Evolutionary conservation across 2,329 filamentous ascomycete species (phyloP).

Genomic region (Harringtonia lauricola): DNA sequence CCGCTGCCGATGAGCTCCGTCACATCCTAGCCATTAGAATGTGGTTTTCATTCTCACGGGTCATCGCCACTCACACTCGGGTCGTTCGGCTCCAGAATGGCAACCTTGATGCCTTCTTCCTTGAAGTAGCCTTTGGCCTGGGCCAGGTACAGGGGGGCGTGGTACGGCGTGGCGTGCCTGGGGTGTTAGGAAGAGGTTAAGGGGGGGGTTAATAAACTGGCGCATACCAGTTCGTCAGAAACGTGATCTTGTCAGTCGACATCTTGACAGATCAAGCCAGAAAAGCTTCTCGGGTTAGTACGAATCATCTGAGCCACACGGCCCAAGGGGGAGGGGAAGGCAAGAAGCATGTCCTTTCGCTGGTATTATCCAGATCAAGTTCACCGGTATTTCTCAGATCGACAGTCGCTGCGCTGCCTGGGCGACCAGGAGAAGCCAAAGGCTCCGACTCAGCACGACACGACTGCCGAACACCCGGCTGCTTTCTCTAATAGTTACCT

Average conservation of each 20-base stretch:
- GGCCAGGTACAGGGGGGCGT: conserved; percentile 66
- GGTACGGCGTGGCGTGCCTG: conserved; percentile 75
- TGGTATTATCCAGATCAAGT: conserved; percentile 48
- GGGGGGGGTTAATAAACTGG: too few relatives aligned
- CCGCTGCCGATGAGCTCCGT: conserved; percentile 65
- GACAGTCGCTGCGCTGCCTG: conserved; percentile 16
- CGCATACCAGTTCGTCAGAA: conserved; percentile 75
- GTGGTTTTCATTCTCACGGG: not conserved
- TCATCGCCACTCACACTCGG: conserved; percentile 45
- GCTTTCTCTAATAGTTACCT: conserved; percentile 36
- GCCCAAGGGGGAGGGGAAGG: conserved; percentile 22
- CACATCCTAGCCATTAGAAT: conserved; percentile 43
- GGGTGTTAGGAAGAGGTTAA: conserved; percentile 5
- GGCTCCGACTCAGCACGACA: conserved; percentile 24
- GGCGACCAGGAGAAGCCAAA: too few relatives aligned
- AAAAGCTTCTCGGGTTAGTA: conserved; percentile 38
- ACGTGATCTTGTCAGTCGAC: conserved; percentile 78
- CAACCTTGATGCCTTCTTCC: conserved; percentile 67
- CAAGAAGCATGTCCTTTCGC: conserved; percentile 80
- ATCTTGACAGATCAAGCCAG: conserved; percentile 41
- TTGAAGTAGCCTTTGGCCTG: conserved; percentile 66
- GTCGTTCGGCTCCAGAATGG: conserved; percentile 67
- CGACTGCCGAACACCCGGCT: conserved; percentile 32
- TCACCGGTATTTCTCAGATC: conserved; percentile 70
- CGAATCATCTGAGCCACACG: conserved; percentile 12